A percentile compares a stretch with the other conserved stretches of the same genome.
phyloP scores from a whole-genome alignment of 2,329 filamentous ascomycete genomes.

The Penicillium sp. region DNA sequence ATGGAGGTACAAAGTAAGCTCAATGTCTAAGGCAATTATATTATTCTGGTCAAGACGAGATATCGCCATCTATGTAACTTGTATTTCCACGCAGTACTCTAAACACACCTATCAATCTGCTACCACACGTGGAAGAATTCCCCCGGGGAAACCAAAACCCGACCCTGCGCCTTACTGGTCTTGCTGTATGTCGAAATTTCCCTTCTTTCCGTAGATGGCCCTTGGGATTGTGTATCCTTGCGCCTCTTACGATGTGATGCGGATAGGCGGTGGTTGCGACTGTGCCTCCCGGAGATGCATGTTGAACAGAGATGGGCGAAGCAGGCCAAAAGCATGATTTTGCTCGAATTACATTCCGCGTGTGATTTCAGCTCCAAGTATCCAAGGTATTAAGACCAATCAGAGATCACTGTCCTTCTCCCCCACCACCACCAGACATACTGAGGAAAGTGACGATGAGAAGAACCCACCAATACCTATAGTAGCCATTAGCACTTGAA shows the following conservation, averaged over 20 bases:
- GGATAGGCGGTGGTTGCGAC: too few relatives aligned
- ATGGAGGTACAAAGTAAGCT: background rate
- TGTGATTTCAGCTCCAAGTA: background rate
- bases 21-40: background rate
- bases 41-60: too few relatives aligned
- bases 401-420: conserved; percentile 28
- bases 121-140: too few relatives aligned
- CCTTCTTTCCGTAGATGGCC: too few relatives aligned
- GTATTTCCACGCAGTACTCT: too few relatives aligned
- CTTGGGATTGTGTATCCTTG: too few relatives aligned
- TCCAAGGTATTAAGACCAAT: background rate
- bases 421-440: conserved; percentile 38
- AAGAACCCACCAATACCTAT: conserved; percentile 49
- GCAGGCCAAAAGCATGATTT: background rate
- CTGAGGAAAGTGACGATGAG: conserved; percentile 41
- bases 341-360: background rate
- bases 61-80: too few relatives aligned
- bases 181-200: too few relatives aligned
- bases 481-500: conserved; percentile 2
- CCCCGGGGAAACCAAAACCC: too few relatives aligned
- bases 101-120: too few relatives aligned
- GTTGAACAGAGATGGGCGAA: background rate
- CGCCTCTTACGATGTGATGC: too few relatives aligned
- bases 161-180: too few relatives aligned
- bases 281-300: background rate